phyloP scores from a whole-genome alignment of 225 moss, liverwort and hornwort genomes.

The Physcomitrellopsis africana region DNA sequence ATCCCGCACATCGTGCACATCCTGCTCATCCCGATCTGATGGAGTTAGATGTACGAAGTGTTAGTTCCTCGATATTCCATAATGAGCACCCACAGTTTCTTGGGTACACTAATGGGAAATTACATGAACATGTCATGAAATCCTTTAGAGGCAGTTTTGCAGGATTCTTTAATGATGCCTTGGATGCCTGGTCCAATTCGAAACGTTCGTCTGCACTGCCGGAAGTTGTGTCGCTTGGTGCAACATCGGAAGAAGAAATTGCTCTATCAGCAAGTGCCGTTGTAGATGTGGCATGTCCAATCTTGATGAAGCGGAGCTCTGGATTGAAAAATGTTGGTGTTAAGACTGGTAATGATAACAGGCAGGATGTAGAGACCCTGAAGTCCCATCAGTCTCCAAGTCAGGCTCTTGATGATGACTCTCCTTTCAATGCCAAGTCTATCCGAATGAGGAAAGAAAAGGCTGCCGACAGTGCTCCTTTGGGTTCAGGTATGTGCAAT shows the following conservation, averaged over 20 bases:
- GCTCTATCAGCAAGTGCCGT: conserved; percentile 39
- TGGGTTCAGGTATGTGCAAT: conserved; percentile 44
- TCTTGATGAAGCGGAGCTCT: conserved; percentile 35
- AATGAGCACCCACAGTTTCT: conserved; percentile 75
- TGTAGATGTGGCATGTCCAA: conserved; percentile 28
- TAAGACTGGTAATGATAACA: conserved; percentile 34
- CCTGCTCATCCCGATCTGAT: conserved; percentile 20
- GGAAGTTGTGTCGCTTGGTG: conserved; percentile 39
- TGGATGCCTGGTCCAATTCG: conserved; percentile 66
- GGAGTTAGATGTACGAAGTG: conserved; percentile 35
- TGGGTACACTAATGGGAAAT: conserved; percentile 78
- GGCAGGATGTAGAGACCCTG: conserved; percentile 35
- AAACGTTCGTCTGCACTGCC: conserved; percentile 53
- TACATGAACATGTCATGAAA: conserved; percentile 79
- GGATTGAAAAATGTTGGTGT: conserved; percentile 42
- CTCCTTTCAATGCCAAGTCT: conserved; percentile 38
- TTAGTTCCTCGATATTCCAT: conserved; percentile 57
- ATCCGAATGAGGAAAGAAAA: conserved; percentile 34
- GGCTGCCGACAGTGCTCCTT: conserved; percentile 29
- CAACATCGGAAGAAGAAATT: conserved; percentile 39
- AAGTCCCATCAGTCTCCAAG: conserved; percentile 46
- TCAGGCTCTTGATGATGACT: conserved; percentile 31
- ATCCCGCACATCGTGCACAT: conserved; percentile 14
- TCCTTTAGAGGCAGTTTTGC: conserved; percentile 67
- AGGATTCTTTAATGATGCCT: conserved; percentile 69